These are phyloP conservation scores for Penicillium aurantiogriseum DNA, from an alignment of 2,329 filamentous ascomycete species.

Conservation along the genomic window DNA sequence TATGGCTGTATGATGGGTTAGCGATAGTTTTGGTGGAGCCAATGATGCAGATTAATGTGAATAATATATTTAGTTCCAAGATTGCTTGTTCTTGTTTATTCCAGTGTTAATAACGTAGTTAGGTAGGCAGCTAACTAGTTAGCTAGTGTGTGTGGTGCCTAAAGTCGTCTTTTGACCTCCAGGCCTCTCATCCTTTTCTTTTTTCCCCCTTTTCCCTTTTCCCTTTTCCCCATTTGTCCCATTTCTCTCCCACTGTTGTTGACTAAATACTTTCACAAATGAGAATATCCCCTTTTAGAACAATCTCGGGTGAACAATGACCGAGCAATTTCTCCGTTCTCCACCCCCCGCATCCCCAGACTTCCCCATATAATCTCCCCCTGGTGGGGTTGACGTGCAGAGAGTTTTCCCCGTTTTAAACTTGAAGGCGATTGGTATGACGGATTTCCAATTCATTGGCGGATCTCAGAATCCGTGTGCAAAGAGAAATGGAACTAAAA, in stretches of 20 bases:
- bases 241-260: background rate
- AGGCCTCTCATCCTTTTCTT: background rate
- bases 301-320: conserved; percentile 14
- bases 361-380: conserved; percentile 2
- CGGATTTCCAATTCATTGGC: background rate
- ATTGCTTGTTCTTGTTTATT: background rate
- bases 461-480: background rate
- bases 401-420: background rate
- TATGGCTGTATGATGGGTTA: background rate
- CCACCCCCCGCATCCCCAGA: conserved; percentile 3
- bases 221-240: background rate
- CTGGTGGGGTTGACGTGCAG: background rate
- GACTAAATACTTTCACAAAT: background rate
- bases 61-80: background rate
- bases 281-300: background rate
- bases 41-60: background rate
- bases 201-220: background rate
- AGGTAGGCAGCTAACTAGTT: background rate
- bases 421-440: background rate
- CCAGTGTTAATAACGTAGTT: background rate
- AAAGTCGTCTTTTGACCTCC: background rate
- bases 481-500: background rate
- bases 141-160: background rate
- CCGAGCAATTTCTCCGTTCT: conserved; percentile 24
- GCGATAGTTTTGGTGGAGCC: too few relatives aligned